phyloP scores from a whole-genome alignment of 129 eudicot genomes.

The Saposhnikovia divaricata region DNA sequence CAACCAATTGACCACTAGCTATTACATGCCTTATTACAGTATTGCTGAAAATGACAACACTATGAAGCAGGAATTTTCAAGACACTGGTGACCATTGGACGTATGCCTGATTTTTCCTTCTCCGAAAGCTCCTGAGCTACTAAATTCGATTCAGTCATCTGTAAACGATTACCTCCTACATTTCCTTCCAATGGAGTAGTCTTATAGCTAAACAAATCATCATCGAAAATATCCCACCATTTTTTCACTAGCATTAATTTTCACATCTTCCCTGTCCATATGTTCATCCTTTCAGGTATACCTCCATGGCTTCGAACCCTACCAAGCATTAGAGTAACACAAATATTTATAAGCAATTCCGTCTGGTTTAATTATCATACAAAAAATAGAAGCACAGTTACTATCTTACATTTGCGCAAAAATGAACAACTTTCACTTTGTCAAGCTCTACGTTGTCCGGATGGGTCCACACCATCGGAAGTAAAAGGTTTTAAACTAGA shows the following conservation, averaged over 20 bases:
- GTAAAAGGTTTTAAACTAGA: conserved; percentile 49
- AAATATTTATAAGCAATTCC: background rate
- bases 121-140: background rate
- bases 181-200: background rate
- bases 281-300: background rate
- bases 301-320: conserved; percentile 3
- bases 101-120: background rate
- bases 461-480: conserved; percentile 79
- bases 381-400: background rate
- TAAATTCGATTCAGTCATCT: background rate
- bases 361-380: background rate
- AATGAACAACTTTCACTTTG: conserved; percentile 67
- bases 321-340: background rate
- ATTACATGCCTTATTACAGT: background rate
- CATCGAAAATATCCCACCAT: background rate
- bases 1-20: background rate
- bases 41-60: background rate
- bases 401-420: conserved; percentile 56
- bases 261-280: conserved; percentile 4
- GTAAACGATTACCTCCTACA: background rate
- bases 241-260: background rate
- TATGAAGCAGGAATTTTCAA: background rate
- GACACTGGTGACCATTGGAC: background rate
- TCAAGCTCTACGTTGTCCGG: conserved; percentile 62
- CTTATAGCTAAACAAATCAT: background rate